These are phyloP conservation scores for Syncephalastrum racemosum DNA, from an alignment of 371 early-diverging fungal genomes.

Conservation along the genomic window DNA sequence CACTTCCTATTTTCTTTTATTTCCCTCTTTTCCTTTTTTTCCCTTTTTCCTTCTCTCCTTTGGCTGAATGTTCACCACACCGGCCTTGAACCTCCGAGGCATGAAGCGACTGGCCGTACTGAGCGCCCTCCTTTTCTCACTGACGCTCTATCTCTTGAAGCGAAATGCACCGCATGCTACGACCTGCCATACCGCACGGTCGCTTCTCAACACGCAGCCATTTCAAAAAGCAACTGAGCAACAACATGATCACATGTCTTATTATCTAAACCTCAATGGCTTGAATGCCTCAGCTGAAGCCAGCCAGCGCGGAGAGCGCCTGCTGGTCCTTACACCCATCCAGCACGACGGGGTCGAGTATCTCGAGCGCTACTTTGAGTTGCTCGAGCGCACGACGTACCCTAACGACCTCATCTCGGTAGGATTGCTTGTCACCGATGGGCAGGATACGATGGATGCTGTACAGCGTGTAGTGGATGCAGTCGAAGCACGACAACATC, in stretches of 20 bases:
- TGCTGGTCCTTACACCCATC: conserved; percentile 39
- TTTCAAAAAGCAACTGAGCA: too few relatives aligned
- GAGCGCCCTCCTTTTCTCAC: conserved; percentile 4
- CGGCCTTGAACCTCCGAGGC: conserved; percentile 15
- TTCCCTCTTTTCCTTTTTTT: conserved; percentile 15
- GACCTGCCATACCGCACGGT: conserved; percentile 10
- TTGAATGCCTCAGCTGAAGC: conserved; percentile 20
- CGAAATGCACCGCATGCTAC: conserved; percentile 2
- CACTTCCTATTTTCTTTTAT: conserved; percentile 8
- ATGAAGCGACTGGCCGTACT: conserved; percentile 12
- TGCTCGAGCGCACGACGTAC: conserved; percentile 39
- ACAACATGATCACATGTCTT: conserved; percentile 1
- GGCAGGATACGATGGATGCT: conserved; percentile 1
- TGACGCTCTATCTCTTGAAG: conserved; percentile 6
- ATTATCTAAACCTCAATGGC: conserved; percentile 20
- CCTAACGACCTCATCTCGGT: conserved; percentile 43
- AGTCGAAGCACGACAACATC: conserved; percentile 20
- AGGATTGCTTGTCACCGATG: conserved; percentile 38
- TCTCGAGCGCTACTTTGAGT: conserved; percentile 43
- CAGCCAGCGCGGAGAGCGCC: conserved; percentile 6
- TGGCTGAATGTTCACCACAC: too few relatives aligned
- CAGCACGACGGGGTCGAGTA: conserved; percentile 23
- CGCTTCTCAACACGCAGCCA: conserved; percentile 1
- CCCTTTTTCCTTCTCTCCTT: conserved; percentile 6
- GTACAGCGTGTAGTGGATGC: not conserved